Evolutionary conservation across 306 rosid species (phyloP), one percentile per base, ranked within the genome.

Genomic region (Senna siamea): DNA sequence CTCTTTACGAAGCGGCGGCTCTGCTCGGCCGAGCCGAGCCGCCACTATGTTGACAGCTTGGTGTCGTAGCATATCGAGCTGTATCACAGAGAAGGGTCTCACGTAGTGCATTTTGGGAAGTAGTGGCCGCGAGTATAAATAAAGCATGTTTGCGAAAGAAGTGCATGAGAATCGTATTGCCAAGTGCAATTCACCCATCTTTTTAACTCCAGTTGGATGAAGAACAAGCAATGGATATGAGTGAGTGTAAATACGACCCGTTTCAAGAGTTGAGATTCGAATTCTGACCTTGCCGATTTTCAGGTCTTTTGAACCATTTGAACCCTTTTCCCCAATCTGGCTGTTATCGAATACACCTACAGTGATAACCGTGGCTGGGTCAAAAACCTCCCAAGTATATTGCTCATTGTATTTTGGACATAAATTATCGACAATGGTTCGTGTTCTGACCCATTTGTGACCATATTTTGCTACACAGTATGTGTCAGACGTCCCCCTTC

Each of bases 341-440:
- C 82, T 74, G 61, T 83, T 86, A 78, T 86, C 90, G 63, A 86
- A 86, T 2, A 86, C 87, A 5, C 84, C 85, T 0, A 83, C 53
- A 1, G 85, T 86, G 18, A 86, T 78, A 19, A 86, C 85, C 5
- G 90, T 86, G 7, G 90, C 79, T 35, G 88, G 86, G 54, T 86
- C 90, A 75, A 80, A 86, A 37, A 83, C 90, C 60, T 86, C 88
- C 90, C 86, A 83, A 6, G 82, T 86, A 73, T 86, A 86, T 56
- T 81, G 90, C 64, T 86, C 88, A 37, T 86, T 86, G 78, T 78
- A 86, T 41, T 79, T 81, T 2, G 88, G 90, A 69, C 44, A 23
- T 17, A 84, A 30, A 50, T 75, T 73, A 37, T 83, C 84, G 1
- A 81, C 81, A 4, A 86, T 50, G 3, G 86, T 86, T 15, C 90